Conservation (phyloP, 495 filamentous ascomycete species). For the Hyaloscypha hepaticicola region DNA sequence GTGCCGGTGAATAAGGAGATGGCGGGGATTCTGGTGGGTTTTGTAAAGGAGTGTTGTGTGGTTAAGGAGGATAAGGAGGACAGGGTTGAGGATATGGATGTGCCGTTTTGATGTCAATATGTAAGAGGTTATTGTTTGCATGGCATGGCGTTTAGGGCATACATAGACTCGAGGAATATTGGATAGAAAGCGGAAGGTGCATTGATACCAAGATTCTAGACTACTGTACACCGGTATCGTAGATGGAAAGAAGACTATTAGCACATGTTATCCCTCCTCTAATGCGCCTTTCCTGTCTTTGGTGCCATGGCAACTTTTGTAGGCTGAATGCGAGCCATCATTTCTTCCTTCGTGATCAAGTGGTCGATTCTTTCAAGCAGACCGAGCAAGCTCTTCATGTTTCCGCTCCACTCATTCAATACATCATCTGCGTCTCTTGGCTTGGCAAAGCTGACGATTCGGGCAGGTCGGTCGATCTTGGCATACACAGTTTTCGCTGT, state of each 20-base stretch:
- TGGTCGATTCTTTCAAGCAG: slow-evolving; percentile 94
- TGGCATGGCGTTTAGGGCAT: slow-evolving; percentile 24
- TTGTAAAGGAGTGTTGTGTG: slow-evolving; percentile 59
- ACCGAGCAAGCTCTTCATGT: slow-evolving; percentile 96
- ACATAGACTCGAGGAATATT: background rate
- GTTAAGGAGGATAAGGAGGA: slow-evolving; percentile 49
- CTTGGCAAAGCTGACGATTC: slow-evolving; percentile 90
- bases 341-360: slow-evolving; percentile 99
- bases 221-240: slow-evolving; percentile 34
- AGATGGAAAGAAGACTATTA: slow-evolving; percentile 17
- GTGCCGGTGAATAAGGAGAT: slow-evolving; percentile 80
- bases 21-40: slow-evolving; percentile 69
- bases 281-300: slow-evolving; percentile 31
- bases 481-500: slow-evolving; percentile 96
- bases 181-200: slow-evolving; percentile 14
- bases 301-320: slow-evolving; percentile 25
- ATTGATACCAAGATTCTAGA: slow-evolving; percentile 32
- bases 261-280: slow-evolving; percentile 15
- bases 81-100: slow-evolving; percentile 63
- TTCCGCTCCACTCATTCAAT: slow-evolving; percentile 96
- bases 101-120: slow-evolving; percentile 52
- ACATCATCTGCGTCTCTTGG: slow-evolving; percentile 95
- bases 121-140: background rate
- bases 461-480: slow-evolving; percentile 92
- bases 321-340: slow-evolving; percentile 96